A percentile compares a stretch with the other conserved stretches of the same genome.
Evolutionary conservation across 2,329 filamentous ascomycete species (phyloP).

Genomic region (Stemphylium lycopersici): DNA sequence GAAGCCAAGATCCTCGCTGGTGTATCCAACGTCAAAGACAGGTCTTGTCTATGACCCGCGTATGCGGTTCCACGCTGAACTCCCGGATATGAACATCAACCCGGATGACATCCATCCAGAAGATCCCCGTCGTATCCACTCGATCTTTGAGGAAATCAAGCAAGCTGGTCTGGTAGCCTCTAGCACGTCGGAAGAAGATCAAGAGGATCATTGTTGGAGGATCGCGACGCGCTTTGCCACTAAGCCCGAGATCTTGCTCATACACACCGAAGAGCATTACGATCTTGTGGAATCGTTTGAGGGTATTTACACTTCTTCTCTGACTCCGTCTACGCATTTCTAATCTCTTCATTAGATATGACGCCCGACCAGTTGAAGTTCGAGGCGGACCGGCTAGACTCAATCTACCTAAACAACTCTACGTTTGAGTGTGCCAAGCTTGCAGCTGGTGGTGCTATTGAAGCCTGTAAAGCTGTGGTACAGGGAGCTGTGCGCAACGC

Average conservation of each 20-base stretch:
- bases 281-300: conserved; percentile 72
- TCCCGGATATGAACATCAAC: conserved; percentile 48
- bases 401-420: conserved; percentile 70
- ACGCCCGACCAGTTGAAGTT: conserved; percentile 68
- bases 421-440: conserved; percentile 82
- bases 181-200: conserved; percentile 56
- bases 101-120: conserved; percentile 86
- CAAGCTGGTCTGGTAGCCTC: conserved; percentile 77
- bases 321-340: conserved; percentile 6
- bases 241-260: conserved; percentile 76
- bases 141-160: conserved; percentile 90
- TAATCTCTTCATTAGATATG: conserved; percentile 44
- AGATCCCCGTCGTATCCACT: conserved; percentile 88
- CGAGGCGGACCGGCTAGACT: conserved; percentile 61
- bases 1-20: conserved; percentile 43
- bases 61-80: conserved; percentile 94
- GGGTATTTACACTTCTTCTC: conserved; percentile 40
- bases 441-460: conserved; percentile 90
- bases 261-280: conserved; percentile 80
- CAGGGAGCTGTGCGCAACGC: conserved; percentile 86
- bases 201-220: conserved; percentile 63
- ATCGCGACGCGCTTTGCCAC: conserved; percentile 81
- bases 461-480: conserved; percentile 92
- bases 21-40: conserved; percentile 45
- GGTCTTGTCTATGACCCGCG: conserved; percentile 78